Conservation (phyloP, 495 filamentous ascomycete genomes). For the Cairneyella variabilis region DNA sequence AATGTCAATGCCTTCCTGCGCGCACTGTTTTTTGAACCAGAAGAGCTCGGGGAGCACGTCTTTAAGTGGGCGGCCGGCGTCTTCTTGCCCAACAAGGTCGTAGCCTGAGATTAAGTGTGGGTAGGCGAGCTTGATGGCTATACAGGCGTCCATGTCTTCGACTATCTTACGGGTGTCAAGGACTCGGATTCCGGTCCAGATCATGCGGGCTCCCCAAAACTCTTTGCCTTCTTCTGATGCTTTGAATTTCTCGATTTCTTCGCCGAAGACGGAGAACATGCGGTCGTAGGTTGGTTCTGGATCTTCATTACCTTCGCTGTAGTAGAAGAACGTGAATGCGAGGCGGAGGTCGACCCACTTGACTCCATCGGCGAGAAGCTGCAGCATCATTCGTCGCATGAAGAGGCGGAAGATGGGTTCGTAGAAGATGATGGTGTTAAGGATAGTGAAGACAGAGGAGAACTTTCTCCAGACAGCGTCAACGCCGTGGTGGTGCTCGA, state of each 20-base stretch:
- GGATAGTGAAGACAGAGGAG: conserved; percentile 59
- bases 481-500: conserved; percentile 76
- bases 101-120: conserved; percentile 81
- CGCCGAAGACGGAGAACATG: conserved; percentile 65
- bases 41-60: conserved; percentile 81
- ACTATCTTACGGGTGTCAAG: conserved; percentile 62
- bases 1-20: conserved; percentile 74
- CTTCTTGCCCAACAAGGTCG: conserved; percentile 86
- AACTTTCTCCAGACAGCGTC: conserved; percentile 81
- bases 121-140: conserved; percentile 71
- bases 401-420: conserved; percentile 86
- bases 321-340: conserved; percentile 59
- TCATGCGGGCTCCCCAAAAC: conserved; percentile 85
- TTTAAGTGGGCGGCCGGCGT: conserved; percentile 66
- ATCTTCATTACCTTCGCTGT: conserved; percentile 50
- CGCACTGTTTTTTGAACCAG: conserved; percentile 86
- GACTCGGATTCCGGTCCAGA: conserved; percentile 73
- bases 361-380: conserved; percentile 72
- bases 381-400: conserved; percentile 59
- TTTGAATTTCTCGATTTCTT: conserved; percentile 77
- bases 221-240: conserved; percentile 59
- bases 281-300: conserved; percentile 59
- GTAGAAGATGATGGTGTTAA: conserved; percentile 75
- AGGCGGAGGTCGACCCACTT: conserved; percentile 72
- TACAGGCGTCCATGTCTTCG: conserved; percentile 79